These are phyloP conservation scores for Fusarium phyllophilum DNA, from an alignment of 2,329 filamentous ascomycete genomes.

Conservation along the genomic window DNA sequence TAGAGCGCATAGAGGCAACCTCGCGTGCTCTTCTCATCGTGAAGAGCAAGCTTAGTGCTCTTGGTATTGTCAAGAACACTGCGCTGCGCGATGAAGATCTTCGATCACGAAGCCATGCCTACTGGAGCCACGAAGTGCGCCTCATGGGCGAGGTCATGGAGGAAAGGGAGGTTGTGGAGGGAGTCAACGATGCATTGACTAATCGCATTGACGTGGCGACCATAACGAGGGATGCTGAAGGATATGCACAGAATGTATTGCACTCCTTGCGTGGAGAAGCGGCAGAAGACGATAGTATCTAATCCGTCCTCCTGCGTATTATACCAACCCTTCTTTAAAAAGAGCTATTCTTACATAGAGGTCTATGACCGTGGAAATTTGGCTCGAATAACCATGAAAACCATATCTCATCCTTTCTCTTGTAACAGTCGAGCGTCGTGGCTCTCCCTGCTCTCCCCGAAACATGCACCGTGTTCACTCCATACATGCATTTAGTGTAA, in stretches of 20 bases:
- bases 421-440: constrained; percentile 12
- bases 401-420: constrained; percentile 28
- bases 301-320: constrained; percentile 19
- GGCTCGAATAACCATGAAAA: constrained; percentile 25
- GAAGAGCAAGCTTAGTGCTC: constrained; percentile 74
- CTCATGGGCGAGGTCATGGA: constrained; percentile 81
- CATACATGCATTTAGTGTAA: constrained; percentile 12
- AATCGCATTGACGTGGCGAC: constrained; percentile 70
- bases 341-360: constrained; percentile 45
- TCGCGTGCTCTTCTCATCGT: constrained; percentile 67
- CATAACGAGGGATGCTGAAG: constrained; percentile 72
- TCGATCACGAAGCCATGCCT: constrained; percentile 71
- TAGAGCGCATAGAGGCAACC: constrained; percentile 72
- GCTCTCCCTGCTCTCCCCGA: constrained; percentile 1
- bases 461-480: constrained; percentile 18
- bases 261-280: constrained; percentile 45
- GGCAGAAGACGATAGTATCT: constrained; percentile 28
- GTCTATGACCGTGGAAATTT: constrained; percentile 31
- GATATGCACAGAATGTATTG: constrained; percentile 62
- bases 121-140: constrained; percentile 83
- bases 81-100: constrained; percentile 77
- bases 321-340: constrained; percentile 39
- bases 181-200: constrained; percentile 73
- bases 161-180: constrained; percentile 78
- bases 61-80: constrained; percentile 83